Evolutionary conservation across 2,329 filamentous ascomycete genomes (phyloP).

Genomic region (Ophioceras dolichostomum): DNA sequence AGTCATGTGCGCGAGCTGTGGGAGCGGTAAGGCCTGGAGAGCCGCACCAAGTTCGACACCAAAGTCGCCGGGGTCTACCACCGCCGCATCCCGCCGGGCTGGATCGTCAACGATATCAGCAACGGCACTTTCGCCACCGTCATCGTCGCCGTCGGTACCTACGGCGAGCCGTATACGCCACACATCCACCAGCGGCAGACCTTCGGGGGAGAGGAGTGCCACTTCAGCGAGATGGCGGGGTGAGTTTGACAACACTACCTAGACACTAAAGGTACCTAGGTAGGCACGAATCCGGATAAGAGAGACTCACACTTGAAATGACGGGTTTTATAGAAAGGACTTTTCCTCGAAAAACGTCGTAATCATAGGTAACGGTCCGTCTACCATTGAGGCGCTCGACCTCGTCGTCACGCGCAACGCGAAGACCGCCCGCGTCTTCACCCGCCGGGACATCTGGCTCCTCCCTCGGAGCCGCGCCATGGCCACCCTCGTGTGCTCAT

Average conservation of each 20-base stretch:
- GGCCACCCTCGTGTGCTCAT: neutral
- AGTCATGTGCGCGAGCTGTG: conserved; percentile 61
- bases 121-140: conserved; percentile 67
- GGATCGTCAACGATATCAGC: conserved; percentile 63
- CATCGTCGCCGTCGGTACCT: conserved; percentile 67
- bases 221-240: neutral
- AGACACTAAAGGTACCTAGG: neutral
- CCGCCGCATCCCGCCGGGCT: conserved; percentile 21
- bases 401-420: neutral
- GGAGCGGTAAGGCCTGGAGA: conserved; percentile 60
- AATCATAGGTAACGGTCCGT: neutral
- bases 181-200: neutral
- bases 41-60: conserved; percentile 60
- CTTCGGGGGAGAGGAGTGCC: neutral
- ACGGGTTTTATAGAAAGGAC: neutral
- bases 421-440: neutral
- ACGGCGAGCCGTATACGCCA: conserved; percentile 43
- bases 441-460: neutral
- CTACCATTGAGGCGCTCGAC: neutral
- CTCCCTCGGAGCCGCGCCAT: neutral
- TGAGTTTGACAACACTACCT: neutral
- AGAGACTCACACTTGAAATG: neutral
- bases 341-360: neutral
- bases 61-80: conserved; percentile 55
- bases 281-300: too few relatives aligned